Percentiles rank a stretch among this genome's conserved stretches.
phyloP scores from a whole-genome alignment of 2,329 filamentous ascomycete genomes.

The Rutstroemia sp. region DNA sequence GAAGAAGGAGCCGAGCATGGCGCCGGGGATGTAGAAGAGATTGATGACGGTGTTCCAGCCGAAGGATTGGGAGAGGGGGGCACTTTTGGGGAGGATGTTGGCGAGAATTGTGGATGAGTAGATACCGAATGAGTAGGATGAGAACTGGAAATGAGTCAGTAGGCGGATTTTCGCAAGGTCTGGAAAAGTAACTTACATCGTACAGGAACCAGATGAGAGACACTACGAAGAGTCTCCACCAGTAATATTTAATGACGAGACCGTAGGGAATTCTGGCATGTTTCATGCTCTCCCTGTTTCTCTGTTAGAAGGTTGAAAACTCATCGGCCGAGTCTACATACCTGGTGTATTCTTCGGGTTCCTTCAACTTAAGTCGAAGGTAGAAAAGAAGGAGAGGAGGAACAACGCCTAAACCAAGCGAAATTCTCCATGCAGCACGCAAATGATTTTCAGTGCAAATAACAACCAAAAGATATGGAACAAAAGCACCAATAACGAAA shows the following conservation, averaged over 20 bases:
- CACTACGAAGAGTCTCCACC: conserved; percentile 62
- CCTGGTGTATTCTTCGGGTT: conserved; percentile 67
- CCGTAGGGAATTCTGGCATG: conserved; percentile 45
- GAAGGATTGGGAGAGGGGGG: conserved; percentile 68
- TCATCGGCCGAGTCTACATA: conserved; percentile 2
- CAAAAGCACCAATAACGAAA: conserved; percentile 66
- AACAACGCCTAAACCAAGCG: conserved; percentile 70
- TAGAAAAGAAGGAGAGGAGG: conserved; percentile 66
- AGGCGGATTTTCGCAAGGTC: background rate
- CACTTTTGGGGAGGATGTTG: conserved; percentile 50
- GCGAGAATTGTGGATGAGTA: conserved; percentile 71
- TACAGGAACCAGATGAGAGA: conserved; percentile 81
- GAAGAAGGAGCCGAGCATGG: conserved; percentile 66
- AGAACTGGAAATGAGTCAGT: conserved; percentile 47
- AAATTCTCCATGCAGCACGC: conserved; percentile 73
- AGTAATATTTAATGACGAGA: conserved; percentile 59
- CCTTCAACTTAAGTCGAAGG: conserved; percentile 64
- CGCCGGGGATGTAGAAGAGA: conserved; percentile 81
- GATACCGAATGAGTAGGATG: conserved; percentile 75
- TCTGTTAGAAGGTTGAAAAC: background rate
- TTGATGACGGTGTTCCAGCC: conserved; percentile 89
- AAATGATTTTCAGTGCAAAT: conserved; percentile 50
- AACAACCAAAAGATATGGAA: conserved; percentile 59
- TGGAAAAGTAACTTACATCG: conserved; percentile 41
- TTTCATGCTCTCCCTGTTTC: conserved; percentile 29